Evolutionary conservation across 75 land plant genomes (phyloP).

Genomic region (Gnetum montanum): DNA sequence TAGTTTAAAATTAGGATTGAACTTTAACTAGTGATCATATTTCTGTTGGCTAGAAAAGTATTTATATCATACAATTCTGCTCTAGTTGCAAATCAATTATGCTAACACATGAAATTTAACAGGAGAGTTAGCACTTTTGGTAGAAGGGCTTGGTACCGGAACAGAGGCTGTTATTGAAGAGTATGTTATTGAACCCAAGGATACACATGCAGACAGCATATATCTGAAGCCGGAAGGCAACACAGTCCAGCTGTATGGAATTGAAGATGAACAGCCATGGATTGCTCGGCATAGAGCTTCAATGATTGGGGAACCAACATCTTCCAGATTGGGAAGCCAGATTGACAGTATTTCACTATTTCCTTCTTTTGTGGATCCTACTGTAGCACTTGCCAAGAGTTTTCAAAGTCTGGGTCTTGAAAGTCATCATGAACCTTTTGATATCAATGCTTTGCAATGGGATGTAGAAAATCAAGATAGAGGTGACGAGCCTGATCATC

Average conservation of each 20-base stretch:
- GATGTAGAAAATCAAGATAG: slow-evolving; percentile 5
- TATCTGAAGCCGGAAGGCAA: slow-evolving; percentile 13
- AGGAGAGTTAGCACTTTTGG: slow-evolving; percentile 22
- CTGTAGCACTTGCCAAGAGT: slow-evolving; percentile 29
- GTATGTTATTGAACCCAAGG: slow-evolving; percentile 12
- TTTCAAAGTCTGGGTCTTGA: slow-evolving; percentile 4
- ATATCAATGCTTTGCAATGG: background rate
- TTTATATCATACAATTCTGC: no score
- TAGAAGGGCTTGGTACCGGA: slow-evolving; percentile 20
- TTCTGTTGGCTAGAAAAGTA: no score
- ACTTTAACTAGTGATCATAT: no score
- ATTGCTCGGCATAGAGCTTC: slow-evolving; percentile 20
- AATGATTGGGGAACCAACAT: slow-evolving; percentile 1
- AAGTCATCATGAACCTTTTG: background rate
- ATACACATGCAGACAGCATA: slow-evolving; percentile 11
- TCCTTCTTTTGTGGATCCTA: slow-evolving; percentile 20
- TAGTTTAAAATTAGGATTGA: no score
- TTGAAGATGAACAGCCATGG: slow-evolving; percentile 27
- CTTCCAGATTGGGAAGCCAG: background rate
- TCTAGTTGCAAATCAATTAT: background rate
- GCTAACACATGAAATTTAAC: no score
- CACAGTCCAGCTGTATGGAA: slow-evolving; percentile 19
- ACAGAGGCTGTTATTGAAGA: slow-evolving; percentile 7
- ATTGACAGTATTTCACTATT: background rate
- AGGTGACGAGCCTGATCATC: background rate